phyloP scores from a whole-genome alignment of 2,329 filamentous ascomycete genomes.

The Xylariaceae sp. region DNA sequence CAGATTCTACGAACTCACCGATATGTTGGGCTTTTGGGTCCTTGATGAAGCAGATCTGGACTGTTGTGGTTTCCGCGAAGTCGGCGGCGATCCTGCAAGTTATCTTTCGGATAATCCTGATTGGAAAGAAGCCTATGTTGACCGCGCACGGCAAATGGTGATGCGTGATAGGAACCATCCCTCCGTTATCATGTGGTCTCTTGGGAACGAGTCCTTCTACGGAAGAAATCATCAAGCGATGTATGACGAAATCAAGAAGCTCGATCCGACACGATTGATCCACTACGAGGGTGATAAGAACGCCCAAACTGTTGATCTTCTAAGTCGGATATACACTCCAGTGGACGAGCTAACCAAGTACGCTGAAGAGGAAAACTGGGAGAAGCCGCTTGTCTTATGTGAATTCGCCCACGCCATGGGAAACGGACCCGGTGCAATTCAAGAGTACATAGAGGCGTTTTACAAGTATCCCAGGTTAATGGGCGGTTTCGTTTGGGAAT shows the following conservation, averaged over 20 bases:
- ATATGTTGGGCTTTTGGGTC: constrained; percentile 60
- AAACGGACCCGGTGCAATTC: constrained; percentile 61
- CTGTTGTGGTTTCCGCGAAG: constrained; percentile 46
- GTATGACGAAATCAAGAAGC: constrained; percentile 56
- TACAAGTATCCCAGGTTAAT: constrained; percentile 53
- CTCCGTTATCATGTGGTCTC: constrained; percentile 63
- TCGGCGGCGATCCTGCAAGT: constrained; percentile 40
- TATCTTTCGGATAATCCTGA: constrained; percentile 56
- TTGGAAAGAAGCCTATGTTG: constrained; percentile 61
- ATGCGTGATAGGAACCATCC: constrained; percentile 56
- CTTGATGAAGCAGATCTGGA: constrained; percentile 54
- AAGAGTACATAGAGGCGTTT: constrained; percentile 63
- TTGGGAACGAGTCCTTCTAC: constrained; percentile 69
- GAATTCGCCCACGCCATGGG: constrained; percentile 63
- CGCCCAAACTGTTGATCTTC: constrained; percentile 57
- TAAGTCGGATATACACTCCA: constrained; percentile 59
- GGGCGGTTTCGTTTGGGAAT: constrained; percentile 63
- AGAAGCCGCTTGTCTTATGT: constrained; percentile 54
- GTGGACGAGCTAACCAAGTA: constrained; percentile 41
- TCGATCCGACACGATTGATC: constrained; percentile 53
- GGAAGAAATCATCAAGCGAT: constrained; percentile 63
- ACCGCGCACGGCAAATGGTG: constrained; percentile 60
- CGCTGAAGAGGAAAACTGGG: constrained; percentile 39
- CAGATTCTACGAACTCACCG: constrained; percentile 55
- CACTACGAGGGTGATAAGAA: constrained; percentile 61